A percentile compares a stretch with the other conserved stretches of the same genome.
Evolutionary conservation across 176 grass and related monocot genomes (phyloP).

Genomic region (Eremochloa ophiuroides): DNA sequence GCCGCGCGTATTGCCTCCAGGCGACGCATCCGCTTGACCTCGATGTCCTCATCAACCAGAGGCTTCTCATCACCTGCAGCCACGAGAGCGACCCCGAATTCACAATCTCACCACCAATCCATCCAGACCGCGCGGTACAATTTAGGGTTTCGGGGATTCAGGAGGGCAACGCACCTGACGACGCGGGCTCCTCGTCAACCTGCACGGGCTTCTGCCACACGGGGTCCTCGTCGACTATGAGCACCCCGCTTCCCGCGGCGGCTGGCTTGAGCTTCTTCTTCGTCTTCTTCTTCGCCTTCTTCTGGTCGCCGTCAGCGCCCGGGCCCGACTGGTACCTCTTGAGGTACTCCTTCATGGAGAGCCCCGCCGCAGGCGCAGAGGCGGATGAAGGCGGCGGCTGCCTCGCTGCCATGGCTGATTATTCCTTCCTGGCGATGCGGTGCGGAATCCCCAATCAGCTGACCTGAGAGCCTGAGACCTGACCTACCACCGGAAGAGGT

Average conservation of each 20-base stretch:
- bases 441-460: background rate
- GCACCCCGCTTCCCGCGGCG: conserved; percentile 41
- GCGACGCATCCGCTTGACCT: conserved; percentile 86
- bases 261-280: conserved; percentile 66
- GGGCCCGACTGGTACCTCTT: conserved; percentile 64
- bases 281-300: conserved; percentile 70
- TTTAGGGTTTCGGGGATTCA: background rate
- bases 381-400: background rate
- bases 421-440: background rate
- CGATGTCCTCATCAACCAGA: conserved; percentile 85
- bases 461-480: too few relatives aligned
- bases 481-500: background rate
- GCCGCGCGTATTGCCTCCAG: conserved; percentile 65
- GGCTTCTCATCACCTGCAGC: conserved; percentile 65
- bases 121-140: background rate
- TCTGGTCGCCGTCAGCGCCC: conserved; percentile 35
- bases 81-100: background rate
- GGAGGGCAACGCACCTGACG: conserved; percentile 31
- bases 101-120: background rate
- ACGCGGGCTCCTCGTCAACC: conserved; percentile 55
- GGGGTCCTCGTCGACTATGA: conserved; percentile 92
- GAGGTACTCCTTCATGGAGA: conserved; percentile 90
- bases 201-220: conserved; percentile 95
- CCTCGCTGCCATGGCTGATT: conserved; percentile 29
- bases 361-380: conserved; percentile 15